A percentile compares a stretch with the other conserved stretches of the same genome.
These are phyloP conservation scores for Collybia mongolica DNA, from an alignment of 768 basidiomycete species.

Conservation along the genomic window DNA sequence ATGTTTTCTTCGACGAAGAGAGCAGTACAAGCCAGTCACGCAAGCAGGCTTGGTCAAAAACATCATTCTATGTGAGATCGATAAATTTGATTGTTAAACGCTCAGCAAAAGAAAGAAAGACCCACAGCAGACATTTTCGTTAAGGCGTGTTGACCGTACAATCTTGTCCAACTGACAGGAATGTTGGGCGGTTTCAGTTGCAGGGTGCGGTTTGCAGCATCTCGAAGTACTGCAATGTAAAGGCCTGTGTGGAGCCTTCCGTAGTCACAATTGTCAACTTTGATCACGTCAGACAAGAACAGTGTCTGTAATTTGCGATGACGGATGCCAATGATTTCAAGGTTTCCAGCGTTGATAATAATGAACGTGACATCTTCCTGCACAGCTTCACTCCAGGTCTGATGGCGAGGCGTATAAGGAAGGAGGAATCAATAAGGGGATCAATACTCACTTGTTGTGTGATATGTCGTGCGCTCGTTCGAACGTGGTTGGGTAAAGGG, in stretches of 20 bases:
- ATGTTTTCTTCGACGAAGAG: background rate
- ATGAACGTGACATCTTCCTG: slow-evolving; percentile 15
- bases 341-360: slow-evolving; percentile 13
- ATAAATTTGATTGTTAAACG: background rate
- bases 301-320: slow-evolving; percentile 9
- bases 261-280: slow-evolving; percentile 3
- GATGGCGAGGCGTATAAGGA: background rate
- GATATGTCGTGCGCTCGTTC: background rate
- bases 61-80: background rate
- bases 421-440: background rate
- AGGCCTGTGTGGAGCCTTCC: slow-evolving; percentile 13
- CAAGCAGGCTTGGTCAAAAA: background rate
- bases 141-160: background rate
- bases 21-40: background rate
- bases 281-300: slow-evolving; percentile 11
- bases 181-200: background rate
- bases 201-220: slow-evolving; percentile 7
- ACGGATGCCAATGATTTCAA: slow-evolving; percentile 14
- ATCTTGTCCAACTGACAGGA: background rate
- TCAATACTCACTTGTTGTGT: slow-evolving; percentile 7
- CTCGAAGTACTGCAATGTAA: slow-evolving; percentile 13
- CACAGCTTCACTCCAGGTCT: slow-evolving; percentile 16
- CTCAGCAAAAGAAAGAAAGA: background rate
- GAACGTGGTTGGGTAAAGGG: background rate
- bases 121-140: background rate